Percentiles rank a stretch among this genome's conserved stretches.
phyloP scores from a whole-genome alignment of 2,329 filamentous ascomycete genomes.

The Setomelanomma holmii region DNA sequence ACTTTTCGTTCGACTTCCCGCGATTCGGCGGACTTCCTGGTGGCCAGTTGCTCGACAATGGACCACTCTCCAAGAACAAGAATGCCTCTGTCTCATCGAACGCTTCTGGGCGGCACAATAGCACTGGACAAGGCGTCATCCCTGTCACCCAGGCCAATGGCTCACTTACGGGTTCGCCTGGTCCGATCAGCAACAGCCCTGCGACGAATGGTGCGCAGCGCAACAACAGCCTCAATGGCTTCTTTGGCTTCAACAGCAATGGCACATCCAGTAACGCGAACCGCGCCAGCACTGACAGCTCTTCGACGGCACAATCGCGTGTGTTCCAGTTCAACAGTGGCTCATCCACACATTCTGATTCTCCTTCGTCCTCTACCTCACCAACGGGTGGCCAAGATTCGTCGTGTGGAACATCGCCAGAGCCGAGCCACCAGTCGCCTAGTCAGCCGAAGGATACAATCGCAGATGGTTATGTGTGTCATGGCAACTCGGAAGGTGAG shows the following conservation, averaged over 20 bases:
- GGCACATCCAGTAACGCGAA: slow-evolving; percentile 12
- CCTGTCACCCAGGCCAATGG: slow-evolving; percentile 40
- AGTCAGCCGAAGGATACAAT: slow-evolving; percentile 70
- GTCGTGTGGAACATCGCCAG: slow-evolving; percentile 78
- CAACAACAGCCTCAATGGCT: slow-evolving; percentile 39
- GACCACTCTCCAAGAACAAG: slow-evolving; percentile 47
- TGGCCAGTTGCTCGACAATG: slow-evolving; percentile 60
- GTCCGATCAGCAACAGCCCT: slow-evolving; percentile 38
- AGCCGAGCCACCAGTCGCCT: slow-evolving; percentile 76
- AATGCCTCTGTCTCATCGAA: slow-evolving; percentile 28
- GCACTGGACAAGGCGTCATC: slow-evolving; percentile 45
- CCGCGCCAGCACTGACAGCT: slow-evolving; percentile 53
- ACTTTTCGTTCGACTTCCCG: slow-evolving; percentile 95
- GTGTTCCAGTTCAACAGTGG: slow-evolving; percentile 61
- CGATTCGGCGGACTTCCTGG: slow-evolving; percentile 81
- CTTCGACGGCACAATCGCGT: slow-evolving; percentile 50
- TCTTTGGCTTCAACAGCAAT: slow-evolving; percentile 32
- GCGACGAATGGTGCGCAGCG: slow-evolving; percentile 46
- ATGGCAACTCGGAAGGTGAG: slow-evolving; percentile 58
- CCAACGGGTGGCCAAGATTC: slow-evolving; percentile 59
- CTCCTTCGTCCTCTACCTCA: slow-evolving; percentile 61
- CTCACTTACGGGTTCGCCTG: slow-evolving; percentile 36
- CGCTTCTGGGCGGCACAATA: slow-evolving; percentile 40
- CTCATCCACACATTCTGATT: slow-evolving; percentile 56
- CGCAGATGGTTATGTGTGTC: slow-evolving; percentile 55